A percentile compares a stretch with the other conserved stretches of the same genome.
Conservation (phyloP, 1,139 yeast genomes). For the Suhomyces panamericanus region DNA sequence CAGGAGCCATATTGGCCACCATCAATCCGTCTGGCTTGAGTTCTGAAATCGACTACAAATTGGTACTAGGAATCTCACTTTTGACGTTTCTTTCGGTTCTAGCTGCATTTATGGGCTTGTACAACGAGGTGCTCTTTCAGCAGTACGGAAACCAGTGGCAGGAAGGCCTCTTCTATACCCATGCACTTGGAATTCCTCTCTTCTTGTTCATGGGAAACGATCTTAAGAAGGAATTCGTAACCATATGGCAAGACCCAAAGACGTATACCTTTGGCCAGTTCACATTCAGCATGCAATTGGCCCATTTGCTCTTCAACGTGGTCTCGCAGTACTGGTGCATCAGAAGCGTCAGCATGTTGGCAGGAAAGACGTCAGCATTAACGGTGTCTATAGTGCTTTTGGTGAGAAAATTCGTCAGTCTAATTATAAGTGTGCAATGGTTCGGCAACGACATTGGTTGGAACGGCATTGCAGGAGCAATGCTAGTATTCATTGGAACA, state of each 20-base stretch:
- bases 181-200: slow-evolving; percentile 57
- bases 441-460: slow-evolving; percentile 45
- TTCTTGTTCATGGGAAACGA: slow-evolving; percentile 38
- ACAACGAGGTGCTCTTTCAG: slow-evolving; percentile 51
- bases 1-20: slow-evolving; percentile 59
- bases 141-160: slow-evolving; percentile 62
- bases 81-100: slow-evolving; percentile 49
- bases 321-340: slow-evolving; percentile 65
- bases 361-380: slow-evolving; percentile 57
- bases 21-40: slow-evolving; percentile 16
- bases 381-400: slow-evolving; percentile 62
- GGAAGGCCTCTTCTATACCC: slow-evolving; percentile 63
- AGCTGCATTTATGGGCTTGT: slow-evolving; percentile 56
- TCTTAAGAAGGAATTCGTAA: slow-evolving; percentile 18
- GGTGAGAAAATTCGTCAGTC: slow-evolving; percentile 60
- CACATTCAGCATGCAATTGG: slow-evolving; percentile 16
- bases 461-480: slow-evolving; percentile 47
- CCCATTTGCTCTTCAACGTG: slow-evolving; percentile 45
- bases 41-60: slow-evolving; percentile 14
- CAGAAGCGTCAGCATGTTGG: slow-evolving; percentile 63
- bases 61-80: slow-evolving; percentile 45
- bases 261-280: slow-evolving; percentile 1
- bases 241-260: slow-evolving; percentile 13
- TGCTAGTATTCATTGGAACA: slow-evolving; percentile 56
- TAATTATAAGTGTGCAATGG: slow-evolving; percentile 52